Conservation (phyloP, 495 filamentous ascomycete species). For the Evansstolkia leycettana region DNA sequence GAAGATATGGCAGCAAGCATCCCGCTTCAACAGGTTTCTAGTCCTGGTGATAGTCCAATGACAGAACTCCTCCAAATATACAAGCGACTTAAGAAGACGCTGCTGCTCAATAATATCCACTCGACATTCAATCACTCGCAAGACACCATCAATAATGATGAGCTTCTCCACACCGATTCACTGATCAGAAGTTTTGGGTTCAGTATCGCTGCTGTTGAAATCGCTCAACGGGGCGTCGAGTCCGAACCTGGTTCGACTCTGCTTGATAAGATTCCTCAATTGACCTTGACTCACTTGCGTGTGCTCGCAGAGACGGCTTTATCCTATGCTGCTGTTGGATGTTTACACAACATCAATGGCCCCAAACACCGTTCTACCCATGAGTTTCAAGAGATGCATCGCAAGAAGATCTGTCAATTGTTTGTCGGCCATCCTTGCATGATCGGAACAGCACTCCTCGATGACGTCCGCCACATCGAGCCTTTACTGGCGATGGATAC, state of each 20-base stretch:
- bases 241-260: conserved; percentile 63
- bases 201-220: conserved; percentile 85
- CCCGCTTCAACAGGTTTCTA: conserved; percentile 21
- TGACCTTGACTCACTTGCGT: conserved; percentile 76
- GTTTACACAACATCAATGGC: conserved; percentile 39
- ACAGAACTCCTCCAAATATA: conserved; percentile 74
- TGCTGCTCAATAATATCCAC: conserved; percentile 55
- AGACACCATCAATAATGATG: conserved; percentile 27
- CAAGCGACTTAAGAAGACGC: conserved; percentile 63
- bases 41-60: conserved; percentile 31
- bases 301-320: conserved; percentile 79
- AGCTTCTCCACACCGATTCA: conserved; percentile 51
- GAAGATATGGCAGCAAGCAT: conserved; percentile 23
- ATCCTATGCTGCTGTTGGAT: conserved; percentile 71
- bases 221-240: conserved; percentile 78
- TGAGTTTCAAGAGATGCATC: conserved; percentile 59
- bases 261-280: conserved; percentile 71
- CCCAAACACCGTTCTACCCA: conserved; percentile 44
- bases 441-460: conserved; percentile 21
- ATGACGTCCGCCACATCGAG: conserved; percentile 37
- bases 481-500: conserved; percentile 67
- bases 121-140: conserved; percentile 33
- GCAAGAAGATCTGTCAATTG: conserved; percentile 65
- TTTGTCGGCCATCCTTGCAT: conserved; percentile 48
- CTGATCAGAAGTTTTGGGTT: conserved; percentile 66